phyloP scores from a whole-genome alignment of 257 asterid species.

The Solanum bulbocastanum region DNA sequence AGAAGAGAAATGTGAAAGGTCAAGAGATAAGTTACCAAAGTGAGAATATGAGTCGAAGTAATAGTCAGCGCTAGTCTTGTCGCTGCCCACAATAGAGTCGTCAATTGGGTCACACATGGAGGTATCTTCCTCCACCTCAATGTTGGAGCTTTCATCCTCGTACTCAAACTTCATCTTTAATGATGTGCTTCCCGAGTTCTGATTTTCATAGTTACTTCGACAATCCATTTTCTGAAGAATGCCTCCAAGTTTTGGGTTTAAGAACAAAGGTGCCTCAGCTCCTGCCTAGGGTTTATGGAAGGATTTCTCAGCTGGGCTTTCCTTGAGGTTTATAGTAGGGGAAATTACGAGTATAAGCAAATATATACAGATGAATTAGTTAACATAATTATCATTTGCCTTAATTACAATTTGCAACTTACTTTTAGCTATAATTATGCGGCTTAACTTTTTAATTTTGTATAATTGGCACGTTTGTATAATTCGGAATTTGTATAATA shows the following conservation, averaged over 20 bases:
- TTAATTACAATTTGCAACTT: background rate
- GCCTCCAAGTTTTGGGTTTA: background rate
- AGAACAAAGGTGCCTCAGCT: background rate
- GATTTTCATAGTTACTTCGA: background rate
- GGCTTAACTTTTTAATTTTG: too few relatives aligned
- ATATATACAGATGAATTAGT: too few relatives aligned
- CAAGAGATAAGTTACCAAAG: slow-evolving; percentile 41
- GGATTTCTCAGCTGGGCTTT: background rate
- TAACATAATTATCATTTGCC: background rate
- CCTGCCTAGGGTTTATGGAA: background rate
- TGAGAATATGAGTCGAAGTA: slow-evolving; percentile 95
- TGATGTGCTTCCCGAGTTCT: background rate
- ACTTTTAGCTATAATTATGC: too few relatives aligned
- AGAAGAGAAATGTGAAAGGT: background rate
- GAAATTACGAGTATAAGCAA: background rate
- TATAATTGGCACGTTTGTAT: too few relatives aligned
- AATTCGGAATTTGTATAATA: too few relatives aligned
- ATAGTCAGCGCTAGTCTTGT: slow-evolving; percentile 89
- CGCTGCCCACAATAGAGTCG: slow-evolving; percentile 18
- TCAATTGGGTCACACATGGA: slow-evolving; percentile 37
- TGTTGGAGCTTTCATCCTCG: slow-evolving; percentile 30
- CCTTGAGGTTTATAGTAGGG: background rate
- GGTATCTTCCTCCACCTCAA: slow-evolving; percentile 56
- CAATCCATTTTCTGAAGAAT: background rate
- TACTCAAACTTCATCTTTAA: background rate